phyloP scores from a whole-genome alignment of 768 basidiomycete species.

The Agrocybe chaxingu region DNA sequence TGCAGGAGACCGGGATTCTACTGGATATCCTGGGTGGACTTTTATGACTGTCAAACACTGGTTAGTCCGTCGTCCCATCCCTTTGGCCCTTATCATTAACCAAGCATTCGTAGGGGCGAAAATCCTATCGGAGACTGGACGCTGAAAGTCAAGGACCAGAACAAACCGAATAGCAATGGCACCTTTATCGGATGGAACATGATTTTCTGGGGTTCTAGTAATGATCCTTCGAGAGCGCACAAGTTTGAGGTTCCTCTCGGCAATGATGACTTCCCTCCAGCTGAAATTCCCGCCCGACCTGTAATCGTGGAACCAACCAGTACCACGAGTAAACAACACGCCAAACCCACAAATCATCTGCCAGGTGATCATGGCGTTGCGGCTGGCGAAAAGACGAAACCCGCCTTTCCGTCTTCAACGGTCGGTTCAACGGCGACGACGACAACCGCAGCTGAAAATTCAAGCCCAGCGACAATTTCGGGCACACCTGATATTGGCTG shows the following conservation, averaged over 20 bases:
- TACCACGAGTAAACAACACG: conserved; percentile 54
- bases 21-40: conserved; percentile 92
- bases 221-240: conserved; percentile 65
- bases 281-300: conserved; percentile 32
- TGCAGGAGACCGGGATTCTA: conserved; percentile 54
- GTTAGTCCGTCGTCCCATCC: conserved; percentile 40
- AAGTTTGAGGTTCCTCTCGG: conserved; percentile 58
- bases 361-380: conserved; percentile 83
- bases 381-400: conserved; percentile 76
- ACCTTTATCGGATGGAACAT: conserved; percentile 90
- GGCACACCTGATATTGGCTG: conserved; percentile 78
- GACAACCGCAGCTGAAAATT: conserved; percentile 22
- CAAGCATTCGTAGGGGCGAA: conserved; percentile 69
- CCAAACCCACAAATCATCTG: conserved; percentile 85
- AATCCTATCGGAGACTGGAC: conserved; percentile 89
- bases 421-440: conserved; percentile 15
- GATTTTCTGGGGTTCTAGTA: conserved; percentile 85
- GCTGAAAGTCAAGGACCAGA: conserved; percentile 79
- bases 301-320: conserved; percentile 29
- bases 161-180: conserved; percentile 48
- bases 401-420: conserved; percentile 52
- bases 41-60: conserved; percentile 99
- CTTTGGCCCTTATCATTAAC: conserved; percentile 13
- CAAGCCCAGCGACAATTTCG: conserved; percentile 34
- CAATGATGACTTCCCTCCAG: conserved; percentile 46